A percentile compares a stretch with the other conserved stretches of the same genome.
Evolutionary conservation across 73 alveolate species (phyloP).

Genomic region (Effrenium voratum): DNA sequence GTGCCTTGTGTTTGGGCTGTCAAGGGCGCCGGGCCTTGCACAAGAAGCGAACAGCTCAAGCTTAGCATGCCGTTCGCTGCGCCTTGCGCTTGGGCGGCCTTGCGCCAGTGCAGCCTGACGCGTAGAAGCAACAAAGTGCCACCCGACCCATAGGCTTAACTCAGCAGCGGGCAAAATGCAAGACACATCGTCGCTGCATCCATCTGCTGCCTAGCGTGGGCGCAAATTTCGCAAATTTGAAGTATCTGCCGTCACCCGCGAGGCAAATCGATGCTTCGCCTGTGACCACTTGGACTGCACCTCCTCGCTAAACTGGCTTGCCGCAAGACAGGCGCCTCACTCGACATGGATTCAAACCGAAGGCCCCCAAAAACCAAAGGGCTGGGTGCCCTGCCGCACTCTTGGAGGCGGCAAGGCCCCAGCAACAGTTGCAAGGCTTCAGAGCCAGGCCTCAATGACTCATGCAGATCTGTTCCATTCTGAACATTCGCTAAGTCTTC

Average conservation of each 20-base stretch:
- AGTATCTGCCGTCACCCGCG: background rate
- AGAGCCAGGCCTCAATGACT: slow-evolving; percentile 24
- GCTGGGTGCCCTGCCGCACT: slow-evolving; percentile 19
- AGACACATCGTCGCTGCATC: slow-evolving; percentile 50
- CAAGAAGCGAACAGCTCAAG: too few relatives aligned
- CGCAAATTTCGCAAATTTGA: background rate
- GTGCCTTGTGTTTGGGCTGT: too few relatives aligned
- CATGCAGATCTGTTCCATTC: background rate
- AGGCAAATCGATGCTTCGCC: background rate
- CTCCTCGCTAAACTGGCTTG: slow-evolving; percentile 42
- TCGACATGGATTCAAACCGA: background rate
- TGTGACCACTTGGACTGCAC: slow-evolving; percentile 31
- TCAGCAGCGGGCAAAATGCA: slow-evolving; percentile 47
- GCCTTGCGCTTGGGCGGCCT: background rate
- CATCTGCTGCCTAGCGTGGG: slow-evolving; percentile 73
- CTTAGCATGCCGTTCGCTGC: too few relatives aligned
- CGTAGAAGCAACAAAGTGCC: background rate
- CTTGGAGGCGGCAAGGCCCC: slow-evolving; percentile 42
- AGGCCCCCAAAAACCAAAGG: slow-evolving; percentile 4
- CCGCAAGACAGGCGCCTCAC: slow-evolving; percentile 37
- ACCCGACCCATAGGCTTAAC: background rate
- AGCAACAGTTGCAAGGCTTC: slow-evolving; percentile 50
- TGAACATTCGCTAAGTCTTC: background rate
- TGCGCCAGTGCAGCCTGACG: background rate
- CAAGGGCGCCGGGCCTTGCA: too few relatives aligned